These are phyloP conservation scores for Perkinsus marinus DNA, from an alignment of 169 alveolate species.

Conservation along the genomic window DNA sequence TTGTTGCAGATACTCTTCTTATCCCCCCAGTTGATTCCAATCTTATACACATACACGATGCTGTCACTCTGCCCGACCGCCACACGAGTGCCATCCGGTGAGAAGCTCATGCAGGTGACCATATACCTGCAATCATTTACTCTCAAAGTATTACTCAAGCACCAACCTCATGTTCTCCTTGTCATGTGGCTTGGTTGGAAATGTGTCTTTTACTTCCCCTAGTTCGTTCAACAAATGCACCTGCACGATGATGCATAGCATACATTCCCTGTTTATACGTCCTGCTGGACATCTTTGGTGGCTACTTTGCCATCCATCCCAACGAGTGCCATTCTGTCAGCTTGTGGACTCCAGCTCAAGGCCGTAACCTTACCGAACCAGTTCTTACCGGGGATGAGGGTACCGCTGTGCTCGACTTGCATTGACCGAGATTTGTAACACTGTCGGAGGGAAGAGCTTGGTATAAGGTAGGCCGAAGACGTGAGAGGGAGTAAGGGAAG, in stretches of 20 bases:
- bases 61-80: constrained; percentile 79
- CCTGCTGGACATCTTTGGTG: background rate
- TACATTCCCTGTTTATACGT: background rate
- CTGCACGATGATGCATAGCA: background rate
- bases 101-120: constrained; percentile 66
- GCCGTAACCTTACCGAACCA: background rate
- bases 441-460: too few species aligned
- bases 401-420: background rate
- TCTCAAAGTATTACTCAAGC: background rate
- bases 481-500: too few species aligned
- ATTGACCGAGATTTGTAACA: background rate
- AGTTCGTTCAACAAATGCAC: constrained; percentile 65
- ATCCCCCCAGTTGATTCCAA: constrained; percentile 76
- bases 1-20: constrained; percentile 70
- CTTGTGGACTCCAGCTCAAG: background rate
- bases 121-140: constrained; percentile 36
- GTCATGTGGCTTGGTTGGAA: constrained; percentile 68
- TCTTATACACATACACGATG: constrained; percentile 68
- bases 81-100: constrained; percentile 65
- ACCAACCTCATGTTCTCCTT: constrained; percentile 36
- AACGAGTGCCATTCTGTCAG: background rate
- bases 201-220: constrained; percentile 60
- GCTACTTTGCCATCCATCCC: background rate
- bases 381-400: background rate
- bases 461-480: too few species aligned